Evolutionary conservation across 257 asterid genomes (phyloP).

Genomic region (Ilex asprella): DNA sequence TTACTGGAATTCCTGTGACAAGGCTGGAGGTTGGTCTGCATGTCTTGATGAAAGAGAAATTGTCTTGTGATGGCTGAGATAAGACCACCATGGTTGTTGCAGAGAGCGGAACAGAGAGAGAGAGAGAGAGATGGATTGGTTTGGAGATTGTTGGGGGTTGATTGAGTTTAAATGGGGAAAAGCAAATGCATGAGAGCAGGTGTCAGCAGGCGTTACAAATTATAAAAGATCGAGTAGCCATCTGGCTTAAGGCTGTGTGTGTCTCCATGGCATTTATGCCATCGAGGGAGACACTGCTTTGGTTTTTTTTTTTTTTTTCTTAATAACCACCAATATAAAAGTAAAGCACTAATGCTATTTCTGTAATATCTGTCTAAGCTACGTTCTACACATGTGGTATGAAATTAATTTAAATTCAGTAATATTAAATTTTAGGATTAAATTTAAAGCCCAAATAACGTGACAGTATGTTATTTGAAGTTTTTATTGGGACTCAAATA

Average conservation of each 20-base stretch:
- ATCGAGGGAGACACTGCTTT: too few relatives aligned
- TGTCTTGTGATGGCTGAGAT: conserved; percentile 14
- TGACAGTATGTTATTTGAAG: too few relatives aligned
- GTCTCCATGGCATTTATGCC: too few relatives aligned
- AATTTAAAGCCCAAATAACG: too few relatives aligned
- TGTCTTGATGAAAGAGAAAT: conserved; percentile 4
- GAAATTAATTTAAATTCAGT: too few relatives aligned
- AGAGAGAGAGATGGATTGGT: neutral
- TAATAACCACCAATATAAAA: too few relatives aligned
- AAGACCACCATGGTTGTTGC: conserved; percentile 17
- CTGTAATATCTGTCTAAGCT: too few relatives aligned
- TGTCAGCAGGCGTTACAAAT: conserved; percentile 4
- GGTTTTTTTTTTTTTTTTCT: too few relatives aligned
- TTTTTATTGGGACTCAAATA: too few relatives aligned
- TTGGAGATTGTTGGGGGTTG: neutral
- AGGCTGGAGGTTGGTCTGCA: conserved; percentile 5
- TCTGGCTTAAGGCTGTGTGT: neutral
- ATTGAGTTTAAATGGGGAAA: conserved; percentile 5
- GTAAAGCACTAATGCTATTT: too few relatives aligned
- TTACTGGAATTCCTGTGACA: conserved; percentile 18
- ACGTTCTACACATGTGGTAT: too few relatives aligned
- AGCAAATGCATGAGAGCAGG: neutral
- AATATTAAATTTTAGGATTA: too few relatives aligned
- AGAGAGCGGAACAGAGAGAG: neutral
- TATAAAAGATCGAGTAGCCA: conserved; percentile 2